phyloP scores from a whole-genome alignment of 1,284 basidiomycete species.

The Moesziomyces antarcticus region DNA sequence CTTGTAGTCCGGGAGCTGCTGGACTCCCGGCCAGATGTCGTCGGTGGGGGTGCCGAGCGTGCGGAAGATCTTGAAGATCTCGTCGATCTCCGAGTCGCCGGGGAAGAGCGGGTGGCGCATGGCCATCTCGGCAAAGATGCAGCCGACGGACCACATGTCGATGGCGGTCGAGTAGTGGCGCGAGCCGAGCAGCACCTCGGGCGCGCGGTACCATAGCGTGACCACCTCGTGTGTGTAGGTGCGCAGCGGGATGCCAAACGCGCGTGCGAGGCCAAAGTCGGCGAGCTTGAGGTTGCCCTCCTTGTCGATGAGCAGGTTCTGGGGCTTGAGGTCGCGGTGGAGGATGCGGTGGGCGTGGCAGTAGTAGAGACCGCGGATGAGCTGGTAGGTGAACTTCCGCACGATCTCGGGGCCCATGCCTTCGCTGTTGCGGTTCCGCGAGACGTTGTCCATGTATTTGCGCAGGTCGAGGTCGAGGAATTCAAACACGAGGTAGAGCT shows the following conservation, averaged over 20 bases:
- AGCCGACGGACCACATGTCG: constrained; percentile 98
- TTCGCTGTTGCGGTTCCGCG: constrained; percentile 69
- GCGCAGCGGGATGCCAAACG: constrained; percentile 96
- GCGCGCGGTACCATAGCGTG: constrained; percentile 97
- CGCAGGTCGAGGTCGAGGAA: constrained; percentile 94
- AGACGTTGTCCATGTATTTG: constrained; percentile 85
- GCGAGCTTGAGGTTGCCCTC: constrained; percentile 73
- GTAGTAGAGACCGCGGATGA: constrained; percentile 87
- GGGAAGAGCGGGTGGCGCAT: constrained; percentile 93
- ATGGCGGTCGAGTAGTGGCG: constrained; percentile 94
- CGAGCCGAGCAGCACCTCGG: constrained; percentile 93
- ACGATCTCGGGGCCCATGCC: constrained; percentile 78
- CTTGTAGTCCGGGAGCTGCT: constrained; percentile 92
- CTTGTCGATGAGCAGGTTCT: constrained; percentile 94
- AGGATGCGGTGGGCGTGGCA: constrained; percentile 96
- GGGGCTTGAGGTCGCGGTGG: constrained; percentile 96
- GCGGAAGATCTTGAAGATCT: constrained; percentile 97
- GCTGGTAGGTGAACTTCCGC: constrained; percentile 92
- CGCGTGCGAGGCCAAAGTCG: constrained; percentile 94
- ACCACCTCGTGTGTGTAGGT: constrained; percentile 98
- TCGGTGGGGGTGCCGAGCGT: constrained; percentile 89
- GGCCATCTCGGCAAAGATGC: constrained; percentile 89
- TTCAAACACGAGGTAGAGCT: constrained; percentile 97
- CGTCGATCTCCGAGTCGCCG: constrained; percentile 98
- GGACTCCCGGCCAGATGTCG: constrained; percentile 90